phyloP scores from a whole-genome alignment of 768 basidiomycete species.

The Suillus brevipes region DNA sequence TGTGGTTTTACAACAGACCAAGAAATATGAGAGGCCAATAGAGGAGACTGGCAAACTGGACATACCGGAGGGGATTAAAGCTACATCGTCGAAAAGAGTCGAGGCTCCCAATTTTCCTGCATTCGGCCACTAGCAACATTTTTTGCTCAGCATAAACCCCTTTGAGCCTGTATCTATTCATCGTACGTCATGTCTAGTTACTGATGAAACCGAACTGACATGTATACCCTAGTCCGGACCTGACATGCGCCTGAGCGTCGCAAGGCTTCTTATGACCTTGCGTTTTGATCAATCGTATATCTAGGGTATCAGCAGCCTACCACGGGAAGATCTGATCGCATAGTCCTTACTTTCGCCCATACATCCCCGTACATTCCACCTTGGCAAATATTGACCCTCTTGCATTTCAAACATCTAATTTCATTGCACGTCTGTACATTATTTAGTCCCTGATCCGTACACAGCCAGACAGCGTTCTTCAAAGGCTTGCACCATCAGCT shows the following conservation, averaged over 20 bases:
- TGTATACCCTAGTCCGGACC: no score
- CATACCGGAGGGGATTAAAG: background rate
- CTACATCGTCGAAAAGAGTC: background rate
- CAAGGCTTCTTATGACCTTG: background rate
- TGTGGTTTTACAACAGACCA: background rate
- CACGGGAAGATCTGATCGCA: background rate
- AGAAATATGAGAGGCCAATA: no score
- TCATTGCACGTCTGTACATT: slow-evolving; percentile 9
- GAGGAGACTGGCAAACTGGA: background rate
- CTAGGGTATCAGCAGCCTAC: background rate
- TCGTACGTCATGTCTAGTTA: background rate
- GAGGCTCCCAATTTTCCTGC: slow-evolving; percentile 3
- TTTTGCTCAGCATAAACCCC: background rate
- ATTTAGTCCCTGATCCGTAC: slow-evolving; percentile 52
- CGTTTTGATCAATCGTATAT: background rate
- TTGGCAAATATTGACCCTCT: no score
- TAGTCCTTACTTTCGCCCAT: background rate
- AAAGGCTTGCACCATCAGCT: slow-evolving; percentile 90
- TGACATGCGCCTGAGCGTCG: background rate
- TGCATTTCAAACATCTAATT: background rate
- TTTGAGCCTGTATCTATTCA: background rate
- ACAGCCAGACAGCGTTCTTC: slow-evolving; percentile 78
- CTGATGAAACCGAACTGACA: background rate
- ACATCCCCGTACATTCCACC: background rate
- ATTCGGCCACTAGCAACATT: background rate